phyloP scores from a whole-genome alignment of 2,329 filamentous ascomycete species.

The Diaporthe ampelina region DNA sequence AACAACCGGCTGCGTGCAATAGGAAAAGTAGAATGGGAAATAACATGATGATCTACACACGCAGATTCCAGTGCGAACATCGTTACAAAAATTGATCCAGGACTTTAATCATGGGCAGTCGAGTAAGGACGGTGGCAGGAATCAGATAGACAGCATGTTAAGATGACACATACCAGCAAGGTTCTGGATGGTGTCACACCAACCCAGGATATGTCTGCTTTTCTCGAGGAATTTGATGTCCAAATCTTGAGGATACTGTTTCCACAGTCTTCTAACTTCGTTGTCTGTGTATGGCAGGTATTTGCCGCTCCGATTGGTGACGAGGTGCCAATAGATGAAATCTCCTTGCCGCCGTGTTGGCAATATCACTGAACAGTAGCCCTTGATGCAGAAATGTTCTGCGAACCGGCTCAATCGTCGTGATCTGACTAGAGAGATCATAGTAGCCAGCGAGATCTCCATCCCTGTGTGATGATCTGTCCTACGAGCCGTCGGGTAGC shows the following conservation, averaged over 20 bases:
- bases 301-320: conserved; percentile 44
- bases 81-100: no score
- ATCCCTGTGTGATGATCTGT: conserved; percentile 45
- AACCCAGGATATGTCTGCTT: conserved; percentile 52
- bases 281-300: conserved; percentile 48
- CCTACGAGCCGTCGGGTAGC: conserved; percentile 48
- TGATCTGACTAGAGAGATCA: conserved; percentile 45
- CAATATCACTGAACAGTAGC: conserved; percentile 52
- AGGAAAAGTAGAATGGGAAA: no score
- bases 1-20: no score
- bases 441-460: conserved; percentile 50
- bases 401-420: conserved; percentile 45
- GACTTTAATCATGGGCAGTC: no score
- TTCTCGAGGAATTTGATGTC: conserved; percentile 37
- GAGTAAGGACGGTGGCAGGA: no score
- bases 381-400: conserved; percentile 50
- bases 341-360: conserved; percentile 43
- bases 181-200: conserved; percentile 49
- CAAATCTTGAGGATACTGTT: conserved; percentile 1
- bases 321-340: conserved; percentile 51
- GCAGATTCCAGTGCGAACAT: not conserved
- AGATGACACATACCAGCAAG: conserved; percentile 39
- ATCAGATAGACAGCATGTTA: no score
- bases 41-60: no score
- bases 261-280: not conserved